A percentile compares a stretch with the other conserved stretches of the same genome.
phyloP scores from a whole-genome alignment of 169 alveolate genomes.

The Cryptosporidium tyzzeri region DNA sequence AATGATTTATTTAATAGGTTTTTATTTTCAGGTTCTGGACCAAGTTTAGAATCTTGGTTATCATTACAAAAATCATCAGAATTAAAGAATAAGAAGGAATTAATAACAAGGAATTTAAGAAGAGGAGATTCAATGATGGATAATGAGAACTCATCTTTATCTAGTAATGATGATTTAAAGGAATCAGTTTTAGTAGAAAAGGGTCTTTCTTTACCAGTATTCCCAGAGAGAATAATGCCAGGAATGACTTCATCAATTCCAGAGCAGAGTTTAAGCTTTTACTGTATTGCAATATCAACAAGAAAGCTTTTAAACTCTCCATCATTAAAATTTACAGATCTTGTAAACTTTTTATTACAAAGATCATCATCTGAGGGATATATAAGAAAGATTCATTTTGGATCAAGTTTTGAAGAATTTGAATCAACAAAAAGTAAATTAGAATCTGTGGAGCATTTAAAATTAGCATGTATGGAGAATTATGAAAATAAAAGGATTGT shows the following conservation, averaged over 20 bases:
- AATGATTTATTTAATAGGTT: neutral
- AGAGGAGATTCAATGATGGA: neutral
- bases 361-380: constrained; percentile 23
- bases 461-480: constrained; percentile 14
- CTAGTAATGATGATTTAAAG: neutral
- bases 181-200: neutral
- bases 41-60: neutral
- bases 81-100: neutral
- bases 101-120: neutral
- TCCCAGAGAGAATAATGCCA: constrained; percentile 1
- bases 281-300: constrained; percentile 12
- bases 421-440: constrained; percentile 3
- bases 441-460: neutral
- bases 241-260: neutral
- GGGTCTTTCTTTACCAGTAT: neutral
- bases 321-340: neutral
- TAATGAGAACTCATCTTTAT: no score
- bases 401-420: constrained; percentile 38
- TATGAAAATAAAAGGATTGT: neutral
- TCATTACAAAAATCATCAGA: neutral
- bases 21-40: neutral
- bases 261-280: constrained; percentile 15
- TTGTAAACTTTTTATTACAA: constrained; percentile 34
- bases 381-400: constrained; percentile 35
- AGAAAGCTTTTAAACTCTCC: neutral